Conservation (phyloP, 2,329 filamentous ascomycete species). For the Aureobasidium melanogenum region DNA sequence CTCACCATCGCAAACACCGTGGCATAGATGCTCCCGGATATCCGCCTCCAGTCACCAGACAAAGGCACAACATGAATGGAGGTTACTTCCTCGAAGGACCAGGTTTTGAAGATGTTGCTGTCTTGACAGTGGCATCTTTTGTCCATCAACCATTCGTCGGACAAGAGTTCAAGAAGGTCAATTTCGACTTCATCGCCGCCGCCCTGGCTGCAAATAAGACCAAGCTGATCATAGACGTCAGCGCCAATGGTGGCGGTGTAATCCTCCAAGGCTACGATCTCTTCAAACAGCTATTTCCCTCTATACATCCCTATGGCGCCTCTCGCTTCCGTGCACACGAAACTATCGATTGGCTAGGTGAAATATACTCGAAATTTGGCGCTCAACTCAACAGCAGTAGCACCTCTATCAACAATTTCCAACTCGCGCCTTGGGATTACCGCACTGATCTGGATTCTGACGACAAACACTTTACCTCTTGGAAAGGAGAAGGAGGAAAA, state of each 20-base stretch:
- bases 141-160: conserved; percentile 24
- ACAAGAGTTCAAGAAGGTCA: conserved; percentile 32
- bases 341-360: conserved; percentile 34
- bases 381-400: conserved; percentile 22
- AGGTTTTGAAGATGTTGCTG: conserved; percentile 38
- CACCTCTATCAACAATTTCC: conserved; percentile 35
- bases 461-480: conserved; percentile 39
- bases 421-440: conserved; percentile 37
- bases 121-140: conserved; percentile 37
- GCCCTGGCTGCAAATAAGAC: conserved; percentile 45
- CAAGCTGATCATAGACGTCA: conserved; percentile 52
- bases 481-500: conserved; percentile 40
- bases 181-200: conserved; percentile 32
- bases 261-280: conserved; percentile 53
- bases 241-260: conserved; percentile 50
- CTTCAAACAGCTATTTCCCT: conserved; percentile 49
- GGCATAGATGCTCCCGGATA: conserved; percentile 32
- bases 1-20: neutral
- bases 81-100: conserved; percentile 39
- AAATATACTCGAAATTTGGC: conserved; percentile 29
- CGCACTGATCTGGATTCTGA: conserved; percentile 38
- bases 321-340: conserved; percentile 45
- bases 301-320: conserved; percentile 40
- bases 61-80: conserved; percentile 33
- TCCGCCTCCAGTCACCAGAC: conserved; percentile 31